Percentiles rank a stretch among this genome's conserved stretches.
phyloP scores from a whole-genome alignment of 2,329 filamentous ascomycete genomes.

The Aspergillus sp. region DNA sequence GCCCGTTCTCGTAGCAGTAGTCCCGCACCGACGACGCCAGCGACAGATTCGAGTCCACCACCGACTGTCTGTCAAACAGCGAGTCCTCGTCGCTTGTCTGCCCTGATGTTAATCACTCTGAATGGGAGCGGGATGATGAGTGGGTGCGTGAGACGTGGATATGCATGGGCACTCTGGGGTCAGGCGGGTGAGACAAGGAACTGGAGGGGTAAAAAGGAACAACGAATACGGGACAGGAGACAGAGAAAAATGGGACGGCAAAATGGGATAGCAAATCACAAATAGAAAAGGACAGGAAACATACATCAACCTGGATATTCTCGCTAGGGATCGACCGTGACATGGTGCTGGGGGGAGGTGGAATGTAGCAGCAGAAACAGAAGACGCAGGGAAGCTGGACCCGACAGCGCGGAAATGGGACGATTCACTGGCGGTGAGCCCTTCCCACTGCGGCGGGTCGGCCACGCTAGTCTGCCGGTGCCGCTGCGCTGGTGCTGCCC shows the following conservation, averaged over 20 bases:
- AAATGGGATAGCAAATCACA: background rate
- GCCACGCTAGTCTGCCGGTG: no score
- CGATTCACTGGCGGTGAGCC: slow-evolving; percentile 1
- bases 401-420: slow-evolving; percentile 3
- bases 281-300: slow-evolving; percentile 3
- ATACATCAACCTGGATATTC: slow-evolving; percentile 27
- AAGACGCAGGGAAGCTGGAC: slow-evolving; percentile 3
- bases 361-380: slow-evolving; percentile 3
- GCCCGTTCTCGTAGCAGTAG: slow-evolving; percentile 34
- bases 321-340: slow-evolving; percentile 21
- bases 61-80: slow-evolving; percentile 20
- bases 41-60: slow-evolving; percentile 33
- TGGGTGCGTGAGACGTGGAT: background rate
- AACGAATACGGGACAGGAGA: background rate
- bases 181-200: slow-evolving; percentile 1
- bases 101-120: background rate
- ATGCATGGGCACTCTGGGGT: no score
- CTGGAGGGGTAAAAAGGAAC: background rate
- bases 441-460: slow-evolving; percentile 1
- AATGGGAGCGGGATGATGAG: background rate
- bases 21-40: slow-evolving; percentile 30
- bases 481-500: no score
- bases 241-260: background rate
- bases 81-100: slow-evolving; percentile 30
- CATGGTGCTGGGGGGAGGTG: slow-evolving; percentile 10